Conservation (phyloP, 1,284 basidiomycete species). For the Caloboletus firmus region DNA sequence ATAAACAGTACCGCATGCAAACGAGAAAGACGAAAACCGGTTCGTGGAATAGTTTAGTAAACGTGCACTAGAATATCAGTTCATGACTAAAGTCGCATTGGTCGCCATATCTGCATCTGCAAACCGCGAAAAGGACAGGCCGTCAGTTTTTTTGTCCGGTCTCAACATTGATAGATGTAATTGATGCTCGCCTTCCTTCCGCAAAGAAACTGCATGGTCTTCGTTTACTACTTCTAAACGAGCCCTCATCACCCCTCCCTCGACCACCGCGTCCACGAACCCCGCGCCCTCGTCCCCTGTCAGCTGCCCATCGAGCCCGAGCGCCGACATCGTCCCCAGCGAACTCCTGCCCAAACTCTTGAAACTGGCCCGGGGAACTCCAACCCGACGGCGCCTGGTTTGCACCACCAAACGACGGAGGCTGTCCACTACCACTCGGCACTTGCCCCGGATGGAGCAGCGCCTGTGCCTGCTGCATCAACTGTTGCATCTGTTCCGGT, state of each 20-base stretch:
- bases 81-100: constrained; percentile 81
- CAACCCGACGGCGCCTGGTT: constrained; percentile 31
- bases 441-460: constrained; percentile 29
- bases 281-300: constrained; percentile 41
- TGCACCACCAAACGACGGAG: constrained; percentile 26
- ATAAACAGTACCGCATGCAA: constrained; percentile 18
- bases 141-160: constrained; percentile 47
- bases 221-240: constrained; percentile 75
- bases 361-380: constrained; percentile 31
- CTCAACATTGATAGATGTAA: constrained; percentile 42
- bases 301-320: constrained; percentile 42
- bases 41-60: background rate
- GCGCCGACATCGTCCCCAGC: constrained; percentile 39
- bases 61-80: constrained; percentile 32
- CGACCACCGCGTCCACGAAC: constrained; percentile 42
- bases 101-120: constrained; percentile 83
- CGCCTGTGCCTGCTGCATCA: constrained; percentile 55
- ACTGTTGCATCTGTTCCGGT: constrained; percentile 61
- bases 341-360: constrained; percentile 37
- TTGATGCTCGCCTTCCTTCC: constrained; percentile 82
- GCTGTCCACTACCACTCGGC: constrained; percentile 24
- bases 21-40: constrained; percentile 5
- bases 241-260: constrained; percentile 47
- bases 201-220: constrained; percentile 84
- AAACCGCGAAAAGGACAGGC: constrained; percentile 39